Conservation (phyloP, 768 basidiomycete genomes). For the Lactifluus subvellereus region DNA sequence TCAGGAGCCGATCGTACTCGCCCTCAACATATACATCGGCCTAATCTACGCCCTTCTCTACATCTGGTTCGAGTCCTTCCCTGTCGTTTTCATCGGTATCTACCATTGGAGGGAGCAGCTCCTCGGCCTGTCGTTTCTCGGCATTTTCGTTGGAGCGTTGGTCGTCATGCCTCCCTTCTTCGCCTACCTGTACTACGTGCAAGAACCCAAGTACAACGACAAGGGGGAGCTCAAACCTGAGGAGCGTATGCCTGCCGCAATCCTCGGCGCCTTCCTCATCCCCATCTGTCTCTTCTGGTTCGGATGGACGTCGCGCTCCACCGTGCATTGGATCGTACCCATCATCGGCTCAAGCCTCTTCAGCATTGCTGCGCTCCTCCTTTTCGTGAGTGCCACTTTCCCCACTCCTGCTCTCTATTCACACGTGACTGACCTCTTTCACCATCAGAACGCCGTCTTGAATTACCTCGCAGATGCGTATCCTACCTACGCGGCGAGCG, state of each 20-base stretch:
- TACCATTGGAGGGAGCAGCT: slow-evolving; percentile 33
- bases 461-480: slow-evolving; percentile 33
- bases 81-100: slow-evolving; percentile 32
- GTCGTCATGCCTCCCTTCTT: slow-evolving; percentile 17
- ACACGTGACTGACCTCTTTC: background rate
- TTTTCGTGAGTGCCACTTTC: slow-evolving; percentile 28
- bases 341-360: slow-evolving; percentile 34
- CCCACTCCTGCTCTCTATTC: slow-evolving; percentile 23
- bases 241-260: slow-evolving; percentile 33
- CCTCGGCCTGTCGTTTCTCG: slow-evolving; percentile 32
- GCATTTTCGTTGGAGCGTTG: slow-evolving; percentile 17
- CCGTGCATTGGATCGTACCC: slow-evolving; percentile 35
- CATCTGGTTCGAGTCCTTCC: slow-evolving; percentile 35
- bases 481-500: slow-evolving; percentile 30
- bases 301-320: slow-evolving; percentile 30
- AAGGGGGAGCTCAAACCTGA: slow-evolving; percentile 27
- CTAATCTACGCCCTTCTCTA: slow-evolving; percentile 32
- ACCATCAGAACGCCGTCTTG: slow-evolving; percentile 22
- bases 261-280: slow-evolving; percentile 32
- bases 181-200: slow-evolving; percentile 19
- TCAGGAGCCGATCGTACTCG: slow-evolving; percentile 31
- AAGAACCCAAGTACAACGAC: slow-evolving; percentile 21
- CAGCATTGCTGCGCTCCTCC: slow-evolving; percentile 31
- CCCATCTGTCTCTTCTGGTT: slow-evolving; percentile 35
- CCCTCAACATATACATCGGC: slow-evolving; percentile 32